These are phyloP conservation scores for Akebia trifoliata DNA, from an alignment of 164 flowering plant genomes.

Conservation along the genomic window DNA sequence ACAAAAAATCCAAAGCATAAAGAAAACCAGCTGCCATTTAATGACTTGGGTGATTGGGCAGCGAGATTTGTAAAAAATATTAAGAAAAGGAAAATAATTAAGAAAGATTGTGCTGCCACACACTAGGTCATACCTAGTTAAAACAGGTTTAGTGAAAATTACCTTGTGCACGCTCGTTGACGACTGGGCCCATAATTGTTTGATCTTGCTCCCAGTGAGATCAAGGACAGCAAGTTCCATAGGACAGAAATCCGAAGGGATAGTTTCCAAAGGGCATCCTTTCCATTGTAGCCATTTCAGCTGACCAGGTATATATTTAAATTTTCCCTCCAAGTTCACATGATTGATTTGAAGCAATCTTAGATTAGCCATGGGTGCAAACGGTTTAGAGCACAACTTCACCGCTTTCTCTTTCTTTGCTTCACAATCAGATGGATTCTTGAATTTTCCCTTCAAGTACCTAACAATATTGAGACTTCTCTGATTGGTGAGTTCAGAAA, in stretches of 20 bases:
- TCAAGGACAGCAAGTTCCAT: conserved; percentile 1
- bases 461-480: neutral
- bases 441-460: too few relatives aligned
- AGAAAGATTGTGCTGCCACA: too few relatives aligned
- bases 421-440: neutral
- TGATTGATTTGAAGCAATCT: conserved; percentile 5
- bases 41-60: too few relatives aligned
- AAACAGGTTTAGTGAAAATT: neutral
- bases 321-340: neutral
- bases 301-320: neutral
- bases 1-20: too few relatives aligned
- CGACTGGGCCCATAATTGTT: neutral
- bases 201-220: neutral
- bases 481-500: neutral
- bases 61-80: too few relatives aligned
- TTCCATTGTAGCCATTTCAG: conserved; percentile 5
- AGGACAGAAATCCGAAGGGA: neutral
- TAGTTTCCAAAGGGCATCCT: neutral
- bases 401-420: neutral
- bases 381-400: neutral
- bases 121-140: too few relatives aligned
- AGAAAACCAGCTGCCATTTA: too few relatives aligned
- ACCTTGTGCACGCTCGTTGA: neutral
- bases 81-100: too few relatives aligned
- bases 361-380: neutral